Evolutionary conservation across 164 flowering plant genomes (phyloP).

Genomic region (Sextonia rubra): DNA sequence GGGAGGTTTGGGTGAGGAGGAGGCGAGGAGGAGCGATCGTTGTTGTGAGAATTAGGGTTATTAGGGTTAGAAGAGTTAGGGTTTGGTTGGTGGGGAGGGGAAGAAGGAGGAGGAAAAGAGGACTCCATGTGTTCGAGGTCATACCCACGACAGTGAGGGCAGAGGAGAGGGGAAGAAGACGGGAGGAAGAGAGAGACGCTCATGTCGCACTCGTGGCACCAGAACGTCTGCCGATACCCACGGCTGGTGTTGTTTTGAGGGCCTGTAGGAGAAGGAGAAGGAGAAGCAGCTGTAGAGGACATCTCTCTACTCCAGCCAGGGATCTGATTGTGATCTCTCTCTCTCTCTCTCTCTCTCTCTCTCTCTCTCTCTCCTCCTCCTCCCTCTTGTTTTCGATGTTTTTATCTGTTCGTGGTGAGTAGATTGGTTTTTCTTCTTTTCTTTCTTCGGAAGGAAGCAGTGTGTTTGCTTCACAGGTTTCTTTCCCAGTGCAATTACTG

Average conservation of each 20-base stretch:
- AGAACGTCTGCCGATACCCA: conserved; percentile 19
- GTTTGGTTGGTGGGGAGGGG: conserved; percentile 13
- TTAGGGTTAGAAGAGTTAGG: conserved; percentile 9
- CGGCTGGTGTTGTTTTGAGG: neutral
- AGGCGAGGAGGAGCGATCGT: conserved; percentile 8
- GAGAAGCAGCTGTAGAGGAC: conserved; percentile 8
- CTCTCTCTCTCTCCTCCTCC: neutral
- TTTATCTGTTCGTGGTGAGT: too few species aligned
- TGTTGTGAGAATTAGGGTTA: too few species aligned
- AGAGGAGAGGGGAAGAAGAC: conserved; percentile 27
- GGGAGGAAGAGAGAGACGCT: conserved; percentile 39
- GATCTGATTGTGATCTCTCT: too few species aligned
- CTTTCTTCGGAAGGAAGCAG: too few species aligned
- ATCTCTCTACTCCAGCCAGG: too few species aligned
- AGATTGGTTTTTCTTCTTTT: too few species aligned
- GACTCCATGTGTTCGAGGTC: conserved; percentile 57
- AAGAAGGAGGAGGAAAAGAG: conserved; percentile 8
- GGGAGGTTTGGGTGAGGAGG: conserved; percentile 9
- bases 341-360: conserved; percentile 1
- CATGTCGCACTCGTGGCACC: conserved; percentile 77
- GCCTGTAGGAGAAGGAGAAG: neutral
- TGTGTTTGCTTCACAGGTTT: too few species aligned
- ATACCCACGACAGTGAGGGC: conserved; percentile 49
- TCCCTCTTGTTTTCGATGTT: too few species aligned
- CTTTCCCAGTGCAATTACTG: too few species aligned